Evolutionary conservation across 768 basidiomycete genomes (phyloP).

Genomic region (Suillus subluteus): DNA sequence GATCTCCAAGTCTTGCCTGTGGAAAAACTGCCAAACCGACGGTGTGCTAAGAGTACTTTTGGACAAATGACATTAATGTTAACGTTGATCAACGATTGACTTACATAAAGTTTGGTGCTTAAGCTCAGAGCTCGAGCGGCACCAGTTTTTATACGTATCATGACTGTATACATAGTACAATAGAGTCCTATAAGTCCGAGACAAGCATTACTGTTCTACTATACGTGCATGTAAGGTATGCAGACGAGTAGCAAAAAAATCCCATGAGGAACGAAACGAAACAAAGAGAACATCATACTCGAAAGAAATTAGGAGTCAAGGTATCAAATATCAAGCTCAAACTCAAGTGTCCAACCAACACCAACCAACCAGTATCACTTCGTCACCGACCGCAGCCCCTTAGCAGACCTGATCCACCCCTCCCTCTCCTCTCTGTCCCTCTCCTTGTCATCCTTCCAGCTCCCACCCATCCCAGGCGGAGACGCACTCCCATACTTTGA

Average conservation of each 20-base stretch:
- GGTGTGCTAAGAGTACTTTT: too few relatives aligned
- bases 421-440: neutral
- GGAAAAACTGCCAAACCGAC: too few relatives aligned
- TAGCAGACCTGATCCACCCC: conserved; percentile 5
- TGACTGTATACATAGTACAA: neutral
- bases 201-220: neutral
- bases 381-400: conserved; percentile 5
- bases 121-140: neutral
- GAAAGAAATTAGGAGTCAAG: neutral
- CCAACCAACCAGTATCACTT: conserved; percentile 2
- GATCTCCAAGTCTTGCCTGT: too few relatives aligned
- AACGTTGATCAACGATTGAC: too few relatives aligned
- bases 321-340: neutral
- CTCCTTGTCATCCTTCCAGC: conserved; percentile 3
- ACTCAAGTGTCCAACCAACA: neutral
- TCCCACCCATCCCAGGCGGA: neutral
- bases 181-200: conserved; percentile 6
- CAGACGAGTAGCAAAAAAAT: neutral
- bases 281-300: neutral
- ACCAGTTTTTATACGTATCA: neutral
- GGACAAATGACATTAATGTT: too few relatives aligned
- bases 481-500: conserved; percentile 20
- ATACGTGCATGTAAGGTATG: conserved; percentile 3
- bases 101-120: too few relatives aligned
- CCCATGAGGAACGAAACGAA: conserved; percentile 5